These are phyloP conservation scores for Epichloe hybrida DNA, from an alignment of 2,329 filamentous ascomycete genomes.

Conservation along the genomic window DNA sequence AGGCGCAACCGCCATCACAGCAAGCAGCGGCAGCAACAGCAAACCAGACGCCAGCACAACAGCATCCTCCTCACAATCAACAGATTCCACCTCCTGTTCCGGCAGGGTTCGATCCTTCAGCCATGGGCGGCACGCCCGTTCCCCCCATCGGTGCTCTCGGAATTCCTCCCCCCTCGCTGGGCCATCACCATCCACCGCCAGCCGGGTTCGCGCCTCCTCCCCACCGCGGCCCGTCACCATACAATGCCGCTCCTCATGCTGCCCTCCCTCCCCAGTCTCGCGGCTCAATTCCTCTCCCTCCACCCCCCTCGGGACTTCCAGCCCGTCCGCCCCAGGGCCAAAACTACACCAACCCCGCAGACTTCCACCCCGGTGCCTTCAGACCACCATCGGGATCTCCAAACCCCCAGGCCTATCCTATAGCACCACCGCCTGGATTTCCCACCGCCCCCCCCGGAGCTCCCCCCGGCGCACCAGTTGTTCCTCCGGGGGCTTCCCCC, in stretches of 20 bases:
- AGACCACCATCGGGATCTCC: constrained; percentile 26
- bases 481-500: constrained; percentile 29
- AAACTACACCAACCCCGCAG: constrained; percentile 32
- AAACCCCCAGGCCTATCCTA: constrained; percentile 25
- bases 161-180: constrained; percentile 11
- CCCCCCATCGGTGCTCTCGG: constrained; percentile 1
- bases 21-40: constrained; percentile 4
- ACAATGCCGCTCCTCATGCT: constrained; percentile 13
- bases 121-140: constrained; percentile 12
- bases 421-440: constrained; percentile 28
- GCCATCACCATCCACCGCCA: constrained; percentile 15
- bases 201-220: constrained; percentile 24
- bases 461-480: constrained; percentile 11
- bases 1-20: not conserved
- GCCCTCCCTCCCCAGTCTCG: constrained; percentile 13
- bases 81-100: constrained; percentile 8
- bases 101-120: constrained; percentile 22
- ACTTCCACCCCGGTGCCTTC: constrained; percentile 32
- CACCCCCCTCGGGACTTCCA: constrained; percentile 38
- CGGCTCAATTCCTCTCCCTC: constrained; percentile 27
- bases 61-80: constrained; percentile 13
- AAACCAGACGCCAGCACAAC: constrained; percentile 10
- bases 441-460: constrained; percentile 22
- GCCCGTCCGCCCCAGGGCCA: constrained; percentile 35
- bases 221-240: constrained; percentile 19